Percentiles rank a stretch among this genome's conserved stretches.
Evolutionary conservation across 2,329 filamentous ascomycete genomes (phyloP).

Genomic region (Dothistroma septosporum): DNA sequence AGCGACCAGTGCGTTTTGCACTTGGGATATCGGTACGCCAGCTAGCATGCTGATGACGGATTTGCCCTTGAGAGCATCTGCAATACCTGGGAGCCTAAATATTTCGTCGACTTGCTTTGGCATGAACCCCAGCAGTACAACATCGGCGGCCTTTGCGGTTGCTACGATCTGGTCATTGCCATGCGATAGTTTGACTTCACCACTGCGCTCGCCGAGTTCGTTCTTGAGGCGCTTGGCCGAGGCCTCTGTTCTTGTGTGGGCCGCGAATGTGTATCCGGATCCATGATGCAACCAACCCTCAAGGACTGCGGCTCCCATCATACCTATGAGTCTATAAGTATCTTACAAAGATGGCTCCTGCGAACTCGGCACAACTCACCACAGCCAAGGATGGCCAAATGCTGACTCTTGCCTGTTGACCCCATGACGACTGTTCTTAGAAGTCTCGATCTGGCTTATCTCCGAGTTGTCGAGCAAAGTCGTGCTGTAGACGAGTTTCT

Average conservation of each 20-base stretch:
- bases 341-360: background rate
- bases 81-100: slow-evolving; percentile 10
- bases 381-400: slow-evolving; percentile 9
- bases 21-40: slow-evolving; percentile 18
- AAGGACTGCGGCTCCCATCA: slow-evolving; percentile 25
- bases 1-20: slow-evolving; percentile 11
- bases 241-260: slow-evolving; percentile 12
- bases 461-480: background rate
- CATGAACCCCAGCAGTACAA: slow-evolving; percentile 22
- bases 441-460: background rate
- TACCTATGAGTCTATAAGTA: slow-evolving; percentile 14
- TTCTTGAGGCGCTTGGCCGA: slow-evolving; percentile 12
- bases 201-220: slow-evolving; percentile 3
- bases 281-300: slow-evolving; percentile 15
- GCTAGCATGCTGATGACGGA: slow-evolving; percentile 23
- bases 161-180: slow-evolving; percentile 10
- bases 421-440: background rate
- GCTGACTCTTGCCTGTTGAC: slow-evolving; percentile 2
- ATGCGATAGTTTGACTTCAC: slow-evolving; percentile 6
- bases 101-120: slow-evolving; percentile 17
- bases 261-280: slow-evolving; percentile 12
- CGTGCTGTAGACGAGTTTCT: background rate
- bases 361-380: slow-evolving; percentile 1
- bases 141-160: slow-evolving; percentile 13
- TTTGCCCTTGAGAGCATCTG: slow-evolving; percentile 17